phyloP scores from a whole-genome alignment of 2,329 filamentous ascomycete species.

The Aspergillus pseudoterreus region DNA sequence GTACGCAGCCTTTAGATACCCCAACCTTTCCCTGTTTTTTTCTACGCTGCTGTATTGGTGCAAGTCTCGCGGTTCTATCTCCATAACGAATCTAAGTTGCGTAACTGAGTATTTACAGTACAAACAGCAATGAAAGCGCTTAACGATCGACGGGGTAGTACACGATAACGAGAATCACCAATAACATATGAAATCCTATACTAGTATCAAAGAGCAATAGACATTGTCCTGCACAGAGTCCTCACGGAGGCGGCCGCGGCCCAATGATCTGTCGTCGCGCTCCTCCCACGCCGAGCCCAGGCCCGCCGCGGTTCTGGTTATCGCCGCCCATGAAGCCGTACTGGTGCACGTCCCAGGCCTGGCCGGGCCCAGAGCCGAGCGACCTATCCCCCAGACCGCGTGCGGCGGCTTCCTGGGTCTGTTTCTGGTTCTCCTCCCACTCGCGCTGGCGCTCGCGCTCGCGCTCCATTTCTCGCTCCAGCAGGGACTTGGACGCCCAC shows the following conservation, averaged over 20 bases:
- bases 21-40: too few relatives aligned
- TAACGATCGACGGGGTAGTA: neutral
- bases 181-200: neutral
- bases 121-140: neutral
- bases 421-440: conserved; percentile 60
- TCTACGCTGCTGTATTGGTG: too few relatives aligned
- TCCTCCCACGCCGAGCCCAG: conserved; percentile 52
- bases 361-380: conserved; percentile 46
- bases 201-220: too few relatives aligned
- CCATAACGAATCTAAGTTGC: neutral
- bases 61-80: too few relatives aligned
- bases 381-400: conserved; percentile 38
- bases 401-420: conserved; percentile 44
- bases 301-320: conserved; percentile 54
- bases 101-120: neutral
- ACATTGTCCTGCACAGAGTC: too few relatives aligned
- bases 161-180: neutral
- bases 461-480: conserved; percentile 65
- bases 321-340: conserved; percentile 63
- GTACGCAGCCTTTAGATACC: too few relatives aligned
- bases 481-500: conserved; percentile 60
- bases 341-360: conserved; percentile 61
- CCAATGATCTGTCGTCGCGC: conserved; percentile 60
- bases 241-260: conserved; percentile 49
- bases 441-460: conserved; percentile 62